Evolutionary conservation across 164 flowering plant species (phyloP).

Genomic region (Aristolochia fimbriata): DNA sequence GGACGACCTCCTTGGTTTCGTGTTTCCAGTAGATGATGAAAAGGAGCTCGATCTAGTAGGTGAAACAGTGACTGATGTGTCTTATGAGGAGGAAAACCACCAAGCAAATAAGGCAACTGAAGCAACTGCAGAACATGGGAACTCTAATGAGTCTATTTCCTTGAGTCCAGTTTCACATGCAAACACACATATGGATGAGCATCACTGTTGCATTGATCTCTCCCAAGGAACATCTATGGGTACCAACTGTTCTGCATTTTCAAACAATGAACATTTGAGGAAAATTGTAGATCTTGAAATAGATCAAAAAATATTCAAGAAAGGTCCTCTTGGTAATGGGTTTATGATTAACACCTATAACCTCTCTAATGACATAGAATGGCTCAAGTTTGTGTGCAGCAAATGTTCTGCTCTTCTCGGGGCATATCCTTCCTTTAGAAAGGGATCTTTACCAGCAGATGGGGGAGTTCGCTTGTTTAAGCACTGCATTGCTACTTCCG

Average conservation of each 20-base stretch:
- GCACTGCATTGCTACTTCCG: constrained; percentile 58
- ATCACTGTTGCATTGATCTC: constrained; percentile 15
- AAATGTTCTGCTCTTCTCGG: constrained; percentile 68
- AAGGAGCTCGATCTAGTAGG: background rate
- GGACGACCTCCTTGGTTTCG: constrained; percentile 46
- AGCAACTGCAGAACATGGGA: background rate
- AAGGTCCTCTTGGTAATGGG: constrained; percentile 66
- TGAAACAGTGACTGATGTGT: constrained; percentile 3
- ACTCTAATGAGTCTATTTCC: background rate
- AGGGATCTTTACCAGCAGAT: constrained; percentile 41
- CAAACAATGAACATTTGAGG: constrained; percentile 10
- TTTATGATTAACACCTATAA: constrained; percentile 58
- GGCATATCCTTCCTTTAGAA: constrained; percentile 44
- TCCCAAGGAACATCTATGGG: constrained; percentile 8
- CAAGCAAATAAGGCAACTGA: constrained; percentile 11
- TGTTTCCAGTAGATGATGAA: constrained; percentile 20
- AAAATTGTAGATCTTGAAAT: constrained; percentile 16
- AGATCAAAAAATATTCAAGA: constrained; percentile 40
- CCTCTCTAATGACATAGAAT: constrained; percentile 53
- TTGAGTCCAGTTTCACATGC: background rate
- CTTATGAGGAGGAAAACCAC: constrained; percentile 9
- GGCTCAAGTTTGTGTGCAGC: constrained; percentile 56
- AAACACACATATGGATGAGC: constrained; percentile 6
- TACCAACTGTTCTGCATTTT: constrained; percentile 16
- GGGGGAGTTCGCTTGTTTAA: constrained; percentile 75